These are phyloP conservation scores for Centella asiatica DNA, from an alignment of 129 eudicot species.

Conservation along the genomic window DNA sequence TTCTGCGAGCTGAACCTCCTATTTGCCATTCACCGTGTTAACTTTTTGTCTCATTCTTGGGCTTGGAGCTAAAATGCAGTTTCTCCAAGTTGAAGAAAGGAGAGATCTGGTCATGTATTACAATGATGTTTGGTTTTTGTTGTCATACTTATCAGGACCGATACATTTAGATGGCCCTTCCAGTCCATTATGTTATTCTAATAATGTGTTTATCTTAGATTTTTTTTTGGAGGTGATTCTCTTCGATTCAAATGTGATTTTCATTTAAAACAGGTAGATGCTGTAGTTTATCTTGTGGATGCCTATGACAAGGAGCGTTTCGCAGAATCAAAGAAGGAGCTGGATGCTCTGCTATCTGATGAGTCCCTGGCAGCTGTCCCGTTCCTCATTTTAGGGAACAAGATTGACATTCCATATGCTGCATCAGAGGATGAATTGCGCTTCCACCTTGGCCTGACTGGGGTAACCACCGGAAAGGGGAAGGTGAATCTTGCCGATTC, in stretches of 20 bases:
- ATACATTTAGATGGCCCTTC: too few species aligned
- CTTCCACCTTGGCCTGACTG: constrained; percentile 27
- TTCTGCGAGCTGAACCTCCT: too few species aligned
- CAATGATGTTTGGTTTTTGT: too few species aligned
- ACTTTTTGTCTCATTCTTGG: too few species aligned
- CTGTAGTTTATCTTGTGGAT: constrained; percentile 11
- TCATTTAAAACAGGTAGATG: constrained; percentile 1
- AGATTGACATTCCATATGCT: constrained; percentile 31
- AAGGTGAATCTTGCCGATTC: constrained; percentile 32
- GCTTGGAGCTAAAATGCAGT: too few species aligned
- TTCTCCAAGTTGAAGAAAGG: too few species aligned
- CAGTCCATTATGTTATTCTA: too few species aligned
- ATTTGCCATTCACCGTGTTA: too few species aligned
- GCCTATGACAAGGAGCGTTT: constrained; percentile 10
- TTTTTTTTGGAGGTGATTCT: neutral
- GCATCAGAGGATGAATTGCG: constrained; percentile 41
- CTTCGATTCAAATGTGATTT: neutral
- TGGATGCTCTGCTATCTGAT: constrained; percentile 11
- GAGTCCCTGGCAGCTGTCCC: constrained; percentile 21
- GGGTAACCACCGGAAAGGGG: constrained; percentile 32
- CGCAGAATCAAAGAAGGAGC: constrained; percentile 11
- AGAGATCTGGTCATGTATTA: too few species aligned
- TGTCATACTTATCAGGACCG: too few species aligned
- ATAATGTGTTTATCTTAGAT: neutral
- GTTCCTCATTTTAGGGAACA: constrained; percentile 29